Evolutionary conservation across 2,329 filamentous ascomycete species (phyloP).

Genomic region (Fusarium sp.): DNA sequence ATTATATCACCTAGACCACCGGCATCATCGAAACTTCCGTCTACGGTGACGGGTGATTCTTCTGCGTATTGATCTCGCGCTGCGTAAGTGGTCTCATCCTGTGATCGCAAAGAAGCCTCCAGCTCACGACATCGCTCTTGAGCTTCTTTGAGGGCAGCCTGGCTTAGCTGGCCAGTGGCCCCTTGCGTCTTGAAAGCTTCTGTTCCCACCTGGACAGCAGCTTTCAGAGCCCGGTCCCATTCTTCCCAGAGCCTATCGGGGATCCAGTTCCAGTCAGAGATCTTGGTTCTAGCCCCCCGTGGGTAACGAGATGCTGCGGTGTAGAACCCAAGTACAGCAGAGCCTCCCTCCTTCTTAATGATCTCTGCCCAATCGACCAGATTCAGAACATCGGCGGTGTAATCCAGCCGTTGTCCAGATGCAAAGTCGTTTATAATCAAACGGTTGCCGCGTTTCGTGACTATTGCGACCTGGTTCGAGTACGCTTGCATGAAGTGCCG

Average conservation of each 20-base stretch:
- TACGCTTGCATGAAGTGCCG: background rate
- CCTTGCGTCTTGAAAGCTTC: background rate
- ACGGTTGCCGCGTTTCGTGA: background rate
- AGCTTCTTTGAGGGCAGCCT: rapidly evolving
- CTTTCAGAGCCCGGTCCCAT: background rate
- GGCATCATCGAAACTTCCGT: background rate
- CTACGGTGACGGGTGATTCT: rapidly evolving
- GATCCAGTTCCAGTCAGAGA: background rate
- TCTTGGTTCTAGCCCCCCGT: background rate
- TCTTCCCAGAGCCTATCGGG: background rate
- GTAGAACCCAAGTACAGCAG: background rate
- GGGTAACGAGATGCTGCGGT: background rate
- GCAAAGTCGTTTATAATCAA: background rate
- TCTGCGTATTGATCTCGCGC: rapidly evolving
- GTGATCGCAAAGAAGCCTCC: background rate
- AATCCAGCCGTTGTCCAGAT: background rate
- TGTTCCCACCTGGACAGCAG: background rate
- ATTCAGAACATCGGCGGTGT: background rate
- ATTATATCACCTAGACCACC: too few species aligned
- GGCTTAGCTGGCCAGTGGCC: background rate
- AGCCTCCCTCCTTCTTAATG: background rate
- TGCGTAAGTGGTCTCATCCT: rapidly evolving
- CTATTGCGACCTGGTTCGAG: background rate
- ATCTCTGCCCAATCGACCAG: background rate
- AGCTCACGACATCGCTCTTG: background rate